phyloP scores from a whole-genome alignment of 257 asterid genomes.

The Nicotiana paniculata region DNA sequence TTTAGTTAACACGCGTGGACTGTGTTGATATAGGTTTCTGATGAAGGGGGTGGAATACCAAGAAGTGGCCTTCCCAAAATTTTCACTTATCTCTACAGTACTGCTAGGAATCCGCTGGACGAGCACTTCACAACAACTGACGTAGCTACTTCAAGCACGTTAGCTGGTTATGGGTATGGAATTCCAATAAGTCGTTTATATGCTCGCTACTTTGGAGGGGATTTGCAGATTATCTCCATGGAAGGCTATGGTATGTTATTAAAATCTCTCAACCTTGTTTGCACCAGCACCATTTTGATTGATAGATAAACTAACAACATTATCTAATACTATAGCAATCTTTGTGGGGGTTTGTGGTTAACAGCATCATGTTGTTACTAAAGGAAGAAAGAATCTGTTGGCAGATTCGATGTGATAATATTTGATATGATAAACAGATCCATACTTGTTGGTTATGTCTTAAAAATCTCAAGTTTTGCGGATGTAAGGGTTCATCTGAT shows the following conservation, averaged over 20 bases:
- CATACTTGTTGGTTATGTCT: too few relatives aligned
- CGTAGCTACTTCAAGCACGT: slow-evolving; percentile 46
- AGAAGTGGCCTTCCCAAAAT: slow-evolving; percentile 89
- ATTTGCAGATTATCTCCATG: slow-evolving; percentile 89
- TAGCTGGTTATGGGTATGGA: slow-evolving; percentile 96
- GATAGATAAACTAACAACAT: neutral
- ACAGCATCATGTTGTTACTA: too few relatives aligned
- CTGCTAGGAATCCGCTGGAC: slow-evolving; percentile 72
- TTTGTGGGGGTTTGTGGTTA: too few relatives aligned
- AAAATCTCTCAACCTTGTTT: neutral
- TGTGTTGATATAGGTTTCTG: slow-evolving; percentile 51
- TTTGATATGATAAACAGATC: too few relatives aligned
- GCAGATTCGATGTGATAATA: too few relatives aligned
- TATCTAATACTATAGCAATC: neutral
- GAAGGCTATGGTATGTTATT: slow-evolving; percentile 82
- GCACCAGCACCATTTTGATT: neutral
- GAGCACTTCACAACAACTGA: slow-evolving; percentile 53
- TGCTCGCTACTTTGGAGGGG: slow-evolving; percentile 94
- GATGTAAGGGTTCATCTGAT: too few relatives aligned
- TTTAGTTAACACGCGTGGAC: neutral
- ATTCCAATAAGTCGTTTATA: slow-evolving; percentile 91
- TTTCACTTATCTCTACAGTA: slow-evolving; percentile 85
- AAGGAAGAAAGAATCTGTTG: too few relatives aligned
- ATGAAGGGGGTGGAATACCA: slow-evolving; percentile 95
- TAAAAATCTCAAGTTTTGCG: too few relatives aligned